Evolutionary conservation across 2,329 filamentous ascomycete genomes (phyloP).

Genomic region (Beauveria asiatica): DNA sequence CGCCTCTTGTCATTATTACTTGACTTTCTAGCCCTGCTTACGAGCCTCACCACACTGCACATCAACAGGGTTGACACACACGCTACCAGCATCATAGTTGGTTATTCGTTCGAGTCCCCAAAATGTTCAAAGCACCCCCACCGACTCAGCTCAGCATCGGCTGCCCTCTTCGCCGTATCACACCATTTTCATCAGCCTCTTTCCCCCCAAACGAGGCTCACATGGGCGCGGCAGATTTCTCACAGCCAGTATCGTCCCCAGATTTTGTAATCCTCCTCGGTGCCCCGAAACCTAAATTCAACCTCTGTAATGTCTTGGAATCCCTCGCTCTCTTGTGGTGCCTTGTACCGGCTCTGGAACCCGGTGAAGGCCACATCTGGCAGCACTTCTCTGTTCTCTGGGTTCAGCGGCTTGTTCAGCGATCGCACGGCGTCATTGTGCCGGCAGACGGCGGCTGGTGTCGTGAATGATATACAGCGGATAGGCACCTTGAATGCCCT

Average conservation of each 20-base stretch:
- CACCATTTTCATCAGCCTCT: no score
- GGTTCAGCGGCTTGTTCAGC: constrained; percentile 65
- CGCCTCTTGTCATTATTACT: neutral
- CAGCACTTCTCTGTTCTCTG: constrained; percentile 65
- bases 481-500: constrained; percentile 63
- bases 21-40: neutral
- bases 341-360: constrained; percentile 64
- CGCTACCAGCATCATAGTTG: neutral
- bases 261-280: constrained; percentile 55
- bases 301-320: constrained; percentile 72
- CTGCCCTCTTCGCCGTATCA: no score
- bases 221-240: neutral
- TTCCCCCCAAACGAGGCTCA: neutral
- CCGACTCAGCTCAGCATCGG: no score
- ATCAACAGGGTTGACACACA: neutral
- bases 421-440: constrained; percentile 85
- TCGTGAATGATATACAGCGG: constrained; percentile 78
- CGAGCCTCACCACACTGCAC: neutral
- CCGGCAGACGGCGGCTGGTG: constrained; percentile 58
- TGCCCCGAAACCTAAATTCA: constrained; percentile 68
- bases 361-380: constrained; percentile 73
- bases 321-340: constrained; percentile 66
- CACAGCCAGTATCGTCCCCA: constrained; percentile 76
- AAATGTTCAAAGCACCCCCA: neutral
- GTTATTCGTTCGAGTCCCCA: neutral